phyloP scores from a whole-genome alignment of 495 filamentous ascomycete species.

The Recurvomyces mirabilis region DNA sequence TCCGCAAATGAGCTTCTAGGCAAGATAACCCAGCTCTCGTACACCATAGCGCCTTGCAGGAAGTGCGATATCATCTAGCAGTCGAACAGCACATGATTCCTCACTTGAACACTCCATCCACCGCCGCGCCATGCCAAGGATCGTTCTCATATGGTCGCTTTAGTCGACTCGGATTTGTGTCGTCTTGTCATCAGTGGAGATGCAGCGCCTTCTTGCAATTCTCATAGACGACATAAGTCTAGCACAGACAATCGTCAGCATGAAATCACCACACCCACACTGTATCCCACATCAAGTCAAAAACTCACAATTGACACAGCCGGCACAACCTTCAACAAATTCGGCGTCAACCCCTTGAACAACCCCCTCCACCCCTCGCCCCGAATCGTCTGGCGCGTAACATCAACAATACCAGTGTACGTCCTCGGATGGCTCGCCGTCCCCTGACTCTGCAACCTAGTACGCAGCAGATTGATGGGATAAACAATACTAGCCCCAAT shows the following conservation, averaged over 20 bases:
- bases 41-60: too few species aligned
- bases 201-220: slow-evolving; percentile 74
- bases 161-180: too few species aligned
- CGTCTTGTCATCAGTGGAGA: slow-evolving; percentile 54
- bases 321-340: slow-evolving; percentile 90
- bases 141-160: too few species aligned
- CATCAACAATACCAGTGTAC: slow-evolving; percentile 81
- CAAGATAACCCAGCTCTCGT: too few species aligned
- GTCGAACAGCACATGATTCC: too few species aligned
- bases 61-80: too few species aligned
- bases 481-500: slow-evolving; percentile 90
- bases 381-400: slow-evolving; percentile 65
- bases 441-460: slow-evolving; percentile 87
- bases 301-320: slow-evolving; percentile 71
- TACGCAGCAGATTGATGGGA: slow-evolving; percentile 88
- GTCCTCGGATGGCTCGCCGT: slow-evolving; percentile 82
- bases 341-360: slow-evolving; percentile 92
- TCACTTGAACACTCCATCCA: too few species aligned
- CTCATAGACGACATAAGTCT: slow-evolving; percentile 90
- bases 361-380: slow-evolving; percentile 78
- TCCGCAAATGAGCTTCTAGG: too few species aligned
- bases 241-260: slow-evolving; percentile 16
- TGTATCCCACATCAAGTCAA: slow-evolving; percentile 1
- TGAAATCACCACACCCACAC: neutral
- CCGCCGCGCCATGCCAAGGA: too few species aligned